Percentiles rank a stretch among this genome's conserved stretches.
phyloP scores from a whole-genome alignment of 164 flowering plant species.

The Vitis vinifera region ASM3070453v1 NC_081811.1:18550501-18551000 shows the following conservation, averaged over 20 bases:
- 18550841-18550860: constrained; percentile 45
- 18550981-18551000: not conserved
- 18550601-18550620: constrained; percentile 72
- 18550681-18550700: not conserved
- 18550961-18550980: not conserved
- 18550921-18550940: constrained; percentile 4
- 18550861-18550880: constrained; percentile 29
- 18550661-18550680: not conserved
- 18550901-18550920: constrained; percentile 38
- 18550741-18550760: constrained; percentile 86
- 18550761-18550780: constrained; percentile 83
- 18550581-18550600: constrained; percentile 93
- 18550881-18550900: constrained; percentile 26
- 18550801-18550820: constrained; percentile 77
- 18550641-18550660: not conserved
- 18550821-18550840: constrained; percentile 95
- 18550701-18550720: too few relatives aligned
- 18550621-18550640: constrained; percentile 7
- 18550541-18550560: constrained; percentile 75
- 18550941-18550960: not conserved
- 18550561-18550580: constrained; percentile 93
- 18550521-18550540: constrained; percentile 97
- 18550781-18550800: constrained; percentile 90
- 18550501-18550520: not conserved
- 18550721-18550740: constrained; percentile 38